phyloP scores from a whole-genome alignment of 2,329 filamentous ascomycete species.

The Lasiodiplodia sp. region DNA sequence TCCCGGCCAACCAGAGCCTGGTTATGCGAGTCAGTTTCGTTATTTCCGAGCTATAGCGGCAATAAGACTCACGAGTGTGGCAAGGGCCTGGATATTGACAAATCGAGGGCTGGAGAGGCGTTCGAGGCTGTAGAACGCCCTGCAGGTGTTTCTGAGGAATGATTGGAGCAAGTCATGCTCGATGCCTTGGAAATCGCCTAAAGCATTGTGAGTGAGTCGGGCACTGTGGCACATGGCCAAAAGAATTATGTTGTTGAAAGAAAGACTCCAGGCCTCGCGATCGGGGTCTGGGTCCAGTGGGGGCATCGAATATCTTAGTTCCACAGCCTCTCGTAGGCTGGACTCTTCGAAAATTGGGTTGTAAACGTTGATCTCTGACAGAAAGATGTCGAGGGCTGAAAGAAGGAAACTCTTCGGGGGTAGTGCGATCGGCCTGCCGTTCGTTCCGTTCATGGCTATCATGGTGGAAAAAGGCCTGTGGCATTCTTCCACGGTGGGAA shows the following conservation, averaged over 20 bases:
- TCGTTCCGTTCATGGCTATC: background rate
- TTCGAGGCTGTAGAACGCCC: conserved; percentile 4
- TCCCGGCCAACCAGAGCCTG: background rate
- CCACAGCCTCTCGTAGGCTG: conserved; percentile 7
- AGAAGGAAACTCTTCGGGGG: conserved; percentile 6
- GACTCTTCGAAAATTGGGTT: conserved; percentile 3
- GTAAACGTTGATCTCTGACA: conserved; percentile 1
- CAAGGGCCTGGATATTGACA: conserved; percentile 5
- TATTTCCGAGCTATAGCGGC: background rate
- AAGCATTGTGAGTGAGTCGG: background rate
- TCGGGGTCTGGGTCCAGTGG: background rate
- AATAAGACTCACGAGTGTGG: background rate
- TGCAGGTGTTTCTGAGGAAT: background rate
- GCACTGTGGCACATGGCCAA: conserved; percentile 11
- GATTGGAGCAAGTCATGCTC: conserved; percentile 5
- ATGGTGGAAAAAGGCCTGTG: background rate
- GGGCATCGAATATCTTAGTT: background rate
- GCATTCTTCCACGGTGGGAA: conserved; percentile 3
- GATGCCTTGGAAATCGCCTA: conserved; percentile 5
- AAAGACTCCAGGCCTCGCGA: conserved; percentile 5
- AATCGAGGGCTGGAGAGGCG: background rate
- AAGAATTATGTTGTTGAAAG: conserved; percentile 9
- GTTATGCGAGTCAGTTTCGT: background rate
- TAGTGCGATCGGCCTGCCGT: conserved; percentile 1
- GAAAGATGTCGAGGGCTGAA: conserved; percentile 6